Percentiles rank a stretch among this genome's conserved stretches.
These are phyloP conservation scores for Fomitiporia mediterranea DNA, from an alignment of 1,284 basidiomycete species.

Conservation along the genomic window DNA sequence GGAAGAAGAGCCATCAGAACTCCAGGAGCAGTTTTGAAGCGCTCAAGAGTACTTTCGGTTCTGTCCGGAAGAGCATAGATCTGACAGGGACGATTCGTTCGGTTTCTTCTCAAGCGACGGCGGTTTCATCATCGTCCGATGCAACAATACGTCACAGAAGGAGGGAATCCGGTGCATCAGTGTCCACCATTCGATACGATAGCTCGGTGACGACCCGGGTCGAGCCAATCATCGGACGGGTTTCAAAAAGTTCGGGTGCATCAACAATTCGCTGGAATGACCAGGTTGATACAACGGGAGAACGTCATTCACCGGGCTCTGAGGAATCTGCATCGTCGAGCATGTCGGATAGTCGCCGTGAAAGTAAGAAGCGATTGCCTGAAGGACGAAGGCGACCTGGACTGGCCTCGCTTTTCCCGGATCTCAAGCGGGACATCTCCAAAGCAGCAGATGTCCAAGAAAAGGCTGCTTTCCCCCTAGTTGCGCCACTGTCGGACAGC, in stretches of 20 bases:
- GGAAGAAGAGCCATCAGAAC: slow-evolving; percentile 29
- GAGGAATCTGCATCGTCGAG: slow-evolving; percentile 24
- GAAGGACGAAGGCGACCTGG: slow-evolving; percentile 42
- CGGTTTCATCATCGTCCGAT: slow-evolving; percentile 3
- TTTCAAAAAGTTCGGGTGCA: slow-evolving; percentile 22
- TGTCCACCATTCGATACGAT: slow-evolving; percentile 48
- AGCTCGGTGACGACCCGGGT: slow-evolving; percentile 43
- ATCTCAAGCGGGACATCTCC: slow-evolving; percentile 24
- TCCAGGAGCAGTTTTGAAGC: slow-evolving; percentile 64
- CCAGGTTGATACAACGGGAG: slow-evolving; percentile 49
- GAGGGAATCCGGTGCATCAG: slow-evolving; percentile 34
- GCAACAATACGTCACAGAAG: slow-evolving; percentile 21
- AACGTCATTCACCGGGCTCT: slow-evolving; percentile 45
- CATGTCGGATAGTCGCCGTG: slow-evolving; percentile 26
- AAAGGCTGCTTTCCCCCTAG: slow-evolving; percentile 32
- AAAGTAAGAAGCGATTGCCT: slow-evolving; percentile 22
- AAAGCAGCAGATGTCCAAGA: slow-evolving; percentile 18
- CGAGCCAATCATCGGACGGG: slow-evolving; percentile 16
- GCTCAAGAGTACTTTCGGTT: slow-evolving; percentile 20
- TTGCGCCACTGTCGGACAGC: slow-evolving; percentile 45
- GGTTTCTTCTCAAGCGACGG: slow-evolving; percentile 26
- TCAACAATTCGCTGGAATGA: slow-evolving; percentile 64
- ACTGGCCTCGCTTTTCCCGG: slow-evolving; percentile 47
- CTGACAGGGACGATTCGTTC: slow-evolving; percentile 35
- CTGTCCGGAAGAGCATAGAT: slow-evolving; percentile 23